These are phyloP conservation scores for Voacanga thouarsii DNA, from an alignment of 257 asterid genomes.

Conservation along the genomic window DNA sequence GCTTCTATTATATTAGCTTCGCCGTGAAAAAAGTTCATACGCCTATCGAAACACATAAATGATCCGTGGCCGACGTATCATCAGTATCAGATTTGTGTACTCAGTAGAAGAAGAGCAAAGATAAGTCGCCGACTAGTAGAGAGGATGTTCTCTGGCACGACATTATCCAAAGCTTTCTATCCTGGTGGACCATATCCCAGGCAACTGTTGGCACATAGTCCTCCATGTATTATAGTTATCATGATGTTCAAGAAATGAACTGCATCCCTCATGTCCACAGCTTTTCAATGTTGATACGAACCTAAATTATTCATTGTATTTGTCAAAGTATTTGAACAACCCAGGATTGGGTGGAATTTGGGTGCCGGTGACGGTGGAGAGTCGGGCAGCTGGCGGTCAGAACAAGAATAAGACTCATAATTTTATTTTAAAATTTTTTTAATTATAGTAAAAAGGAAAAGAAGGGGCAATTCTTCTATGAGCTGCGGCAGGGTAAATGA, in stretches of 20 bases:
- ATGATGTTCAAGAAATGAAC: neutral
- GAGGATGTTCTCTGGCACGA: constrained; percentile 4
- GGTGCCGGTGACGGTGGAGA: too few relatives aligned
- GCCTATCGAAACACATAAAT: neutral
- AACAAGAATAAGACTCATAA: too few relatives aligned
- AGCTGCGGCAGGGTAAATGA: too few relatives aligned
- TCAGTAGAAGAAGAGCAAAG: neutral
- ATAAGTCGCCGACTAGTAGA: neutral
- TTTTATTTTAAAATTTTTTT: too few relatives aligned
- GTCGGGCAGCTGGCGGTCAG: too few relatives aligned
- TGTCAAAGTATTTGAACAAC: too few relatives aligned
- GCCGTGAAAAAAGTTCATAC: neutral
- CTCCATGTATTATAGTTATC: neutral
- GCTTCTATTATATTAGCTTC: neutral
- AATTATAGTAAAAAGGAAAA: too few relatives aligned
- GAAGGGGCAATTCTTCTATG: too few relatives aligned
- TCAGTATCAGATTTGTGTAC: neutral
- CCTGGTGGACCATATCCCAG: constrained; percentile 1
- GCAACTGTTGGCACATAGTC: neutral
- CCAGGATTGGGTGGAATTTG: too few relatives aligned
- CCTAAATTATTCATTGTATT: neutral
- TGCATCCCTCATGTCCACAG: neutral
- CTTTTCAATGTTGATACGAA: too few relatives aligned
- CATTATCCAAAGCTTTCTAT: neutral
- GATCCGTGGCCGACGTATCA: neutral